A percentile compares a stretch with the other conserved stretches of the same genome.
Evolutionary conservation across 2,329 filamentous ascomycete genomes (phyloP).

Genomic region (Penicillium sp.): DNA sequence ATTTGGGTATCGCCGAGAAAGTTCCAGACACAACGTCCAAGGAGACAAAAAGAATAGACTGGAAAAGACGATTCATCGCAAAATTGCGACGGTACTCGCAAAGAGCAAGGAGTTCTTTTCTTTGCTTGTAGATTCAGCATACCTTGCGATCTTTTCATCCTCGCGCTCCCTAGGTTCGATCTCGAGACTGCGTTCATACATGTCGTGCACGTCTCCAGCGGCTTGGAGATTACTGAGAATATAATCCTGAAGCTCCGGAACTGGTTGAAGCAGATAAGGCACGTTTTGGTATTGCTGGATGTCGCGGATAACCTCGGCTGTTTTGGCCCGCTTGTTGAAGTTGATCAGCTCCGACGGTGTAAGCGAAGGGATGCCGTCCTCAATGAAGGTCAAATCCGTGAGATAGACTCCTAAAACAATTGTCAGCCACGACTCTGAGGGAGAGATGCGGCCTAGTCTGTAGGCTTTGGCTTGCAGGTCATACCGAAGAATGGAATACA

Average conservation of each 20-base stretch:
- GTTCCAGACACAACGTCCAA: slow-evolving; percentile 18
- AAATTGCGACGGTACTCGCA: slow-evolving; percentile 33
- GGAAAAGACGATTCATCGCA: slow-evolving; percentile 29
- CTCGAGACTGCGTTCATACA: slow-evolving; percentile 95
- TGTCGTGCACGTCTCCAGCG: slow-evolving; percentile 94
- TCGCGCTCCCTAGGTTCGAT: slow-evolving; percentile 94
- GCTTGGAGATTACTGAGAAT: slow-evolving; percentile 95
- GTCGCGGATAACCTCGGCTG: slow-evolving; percentile 94
- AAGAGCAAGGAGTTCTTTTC: slow-evolving; percentile 34
- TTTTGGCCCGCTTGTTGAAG: slow-evolving; percentile 97
- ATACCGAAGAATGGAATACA: slow-evolving; percentile 97
- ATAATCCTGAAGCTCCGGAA: slow-evolving; percentile 92
- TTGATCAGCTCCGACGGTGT: slow-evolving; percentile 98
- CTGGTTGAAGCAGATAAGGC: slow-evolving; percentile 85
- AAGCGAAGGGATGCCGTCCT: slow-evolving; percentile 93
- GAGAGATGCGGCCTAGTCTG: slow-evolving; percentile 2
- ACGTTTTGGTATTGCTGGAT: slow-evolving; percentile 99
- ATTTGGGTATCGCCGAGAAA: slow-evolving; percentile 33
- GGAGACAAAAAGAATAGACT: slow-evolving; percentile 14
- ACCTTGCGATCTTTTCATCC: slow-evolving; percentile 99
- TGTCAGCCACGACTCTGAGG: slow-evolving; percentile 14
- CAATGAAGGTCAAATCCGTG: slow-evolving; percentile 96
- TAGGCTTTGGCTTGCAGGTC: slow-evolving; percentile 23
- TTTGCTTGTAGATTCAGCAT: slow-evolving; percentile 44
- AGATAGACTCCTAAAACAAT: slow-evolving; percentile 74